Percentiles rank a stretch among this genome's conserved stretches.
These are phyloP conservation scores for Tremellales sp. DNA, from an alignment of 1,284 basidiomycete species.

Conservation along the genomic window DNA sequence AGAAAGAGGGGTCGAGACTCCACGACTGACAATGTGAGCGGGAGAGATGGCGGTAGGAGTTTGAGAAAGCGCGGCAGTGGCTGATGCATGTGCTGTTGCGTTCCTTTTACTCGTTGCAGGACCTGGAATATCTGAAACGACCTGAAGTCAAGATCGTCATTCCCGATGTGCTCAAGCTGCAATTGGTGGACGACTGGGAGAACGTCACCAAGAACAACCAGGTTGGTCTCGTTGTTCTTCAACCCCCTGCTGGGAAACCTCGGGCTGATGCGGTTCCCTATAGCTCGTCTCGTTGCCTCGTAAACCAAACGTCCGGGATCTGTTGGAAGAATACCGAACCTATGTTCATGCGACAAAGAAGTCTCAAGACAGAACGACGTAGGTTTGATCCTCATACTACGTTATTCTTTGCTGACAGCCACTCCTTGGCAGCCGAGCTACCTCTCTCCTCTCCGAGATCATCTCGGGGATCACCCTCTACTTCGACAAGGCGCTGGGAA, in stretches of 20 bases:
- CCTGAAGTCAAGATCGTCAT: slow-evolving; percentile 88
- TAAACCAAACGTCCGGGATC: slow-evolving; percentile 69
- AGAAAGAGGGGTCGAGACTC: slow-evolving; percentile 52
- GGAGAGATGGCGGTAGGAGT: too few relatives aligned
- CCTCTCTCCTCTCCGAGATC: slow-evolving; percentile 66
- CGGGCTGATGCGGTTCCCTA: not conserved
- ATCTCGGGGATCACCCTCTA: slow-evolving; percentile 86
- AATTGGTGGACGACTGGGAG: slow-evolving; percentile 98
- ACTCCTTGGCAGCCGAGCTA: slow-evolving; percentile 53
- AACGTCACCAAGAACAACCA: slow-evolving; percentile 90
- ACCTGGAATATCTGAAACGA: slow-evolving; percentile 59
- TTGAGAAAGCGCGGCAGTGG: too few relatives aligned
- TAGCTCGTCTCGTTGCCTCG: slow-evolving; percentile 84
- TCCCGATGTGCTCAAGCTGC: slow-evolving; percentile 81
- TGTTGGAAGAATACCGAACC: slow-evolving; percentile 74
- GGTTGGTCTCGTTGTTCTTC: slow-evolving; percentile 49
- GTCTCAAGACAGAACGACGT: slow-evolving; percentile 52
- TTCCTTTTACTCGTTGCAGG: slow-evolving; percentile 28
- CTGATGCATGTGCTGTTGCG: not conserved
- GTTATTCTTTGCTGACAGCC: not conserved
- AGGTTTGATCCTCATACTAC: slow-evolving; percentile 12
- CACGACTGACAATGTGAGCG: slow-evolving; percentile 41
- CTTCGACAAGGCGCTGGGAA: slow-evolving; percentile 86
- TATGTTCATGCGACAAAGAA: slow-evolving; percentile 55
- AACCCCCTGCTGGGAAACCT: not conserved